These are phyloP conservation scores for Zymoseptoria crescenta DNA, from an alignment of 2,329 filamentous ascomycete species.

Conservation along the genomic window DNA sequence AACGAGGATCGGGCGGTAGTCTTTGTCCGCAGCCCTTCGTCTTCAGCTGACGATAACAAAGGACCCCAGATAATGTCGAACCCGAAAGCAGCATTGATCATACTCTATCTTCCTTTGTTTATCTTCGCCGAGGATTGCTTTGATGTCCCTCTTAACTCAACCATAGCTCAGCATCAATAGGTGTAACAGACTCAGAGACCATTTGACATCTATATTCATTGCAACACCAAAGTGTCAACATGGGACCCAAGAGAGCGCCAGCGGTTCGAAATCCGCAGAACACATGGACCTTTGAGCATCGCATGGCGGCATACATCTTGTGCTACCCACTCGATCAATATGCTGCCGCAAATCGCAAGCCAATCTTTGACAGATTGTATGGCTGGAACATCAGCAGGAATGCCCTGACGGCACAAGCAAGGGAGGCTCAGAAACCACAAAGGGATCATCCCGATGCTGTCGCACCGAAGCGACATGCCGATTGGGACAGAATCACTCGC, in stretches of 20 bases:
- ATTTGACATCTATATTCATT: no score
- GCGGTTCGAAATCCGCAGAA: not conserved
- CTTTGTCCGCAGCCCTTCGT: no score
- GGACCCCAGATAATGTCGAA: no score
- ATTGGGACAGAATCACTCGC: not conserved
- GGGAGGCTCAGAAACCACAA: not conserved
- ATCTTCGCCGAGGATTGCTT: no score
- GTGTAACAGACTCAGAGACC: no score
- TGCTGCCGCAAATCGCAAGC: not conserved
- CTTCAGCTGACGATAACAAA: no score
- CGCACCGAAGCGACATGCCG: not conserved
- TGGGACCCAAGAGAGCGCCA: not conserved
- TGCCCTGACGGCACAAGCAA: not conserved
- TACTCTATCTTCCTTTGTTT: no score
- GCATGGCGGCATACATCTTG: not conserved
- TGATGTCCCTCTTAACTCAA: no score
- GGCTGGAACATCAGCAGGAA: not conserved
- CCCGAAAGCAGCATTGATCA: no score
- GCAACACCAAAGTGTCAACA: not conserved
- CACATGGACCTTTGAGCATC: not conserved
- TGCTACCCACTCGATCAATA: not conserved
- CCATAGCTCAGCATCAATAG: no score
- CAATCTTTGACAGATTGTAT: not conserved
- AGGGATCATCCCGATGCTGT: not conserved
- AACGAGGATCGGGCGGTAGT: no score